Base-by-base conservation (phyloP, 2,329 filamentous ascomycete species). In the Biscogniauxia mediterranea region DNA sequence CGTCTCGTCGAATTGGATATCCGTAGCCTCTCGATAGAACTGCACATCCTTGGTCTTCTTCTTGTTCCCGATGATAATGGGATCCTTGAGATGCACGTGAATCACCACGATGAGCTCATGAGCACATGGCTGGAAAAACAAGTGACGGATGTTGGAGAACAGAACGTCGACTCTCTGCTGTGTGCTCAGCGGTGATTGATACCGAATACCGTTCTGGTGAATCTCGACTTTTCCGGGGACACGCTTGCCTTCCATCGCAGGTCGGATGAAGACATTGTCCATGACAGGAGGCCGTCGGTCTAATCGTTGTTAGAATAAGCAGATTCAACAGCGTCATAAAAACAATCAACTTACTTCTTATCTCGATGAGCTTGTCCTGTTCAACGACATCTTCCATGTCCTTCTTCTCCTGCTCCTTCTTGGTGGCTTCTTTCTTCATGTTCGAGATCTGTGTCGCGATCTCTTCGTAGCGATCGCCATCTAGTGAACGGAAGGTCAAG, bases 11-110 rank as follows among this genome's bases (percentile, higher is more conserved):
- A 99, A 98, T 72, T 97, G 93, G 75, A 99, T 98, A 69, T 99
- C 95, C 0, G 95, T 98, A 3, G 95, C 95, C 79, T 99, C 95
- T 58, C 95, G 88, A 73, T 97, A 97, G 78, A 99, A 99, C 70
- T 99, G 96, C 1, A 99, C 91, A 75, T 99, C 96, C 80, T 95
- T 97, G 11, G 95, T 96, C 86, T 99, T 99, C 81, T 96, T 96
- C 79, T 89, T 87, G 83, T 97, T 98, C 63, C 95, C 95, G 65
- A 99, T 91, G 76, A 99, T 93, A 74, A 99, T 98, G 2, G 95
- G 95, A 64, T 97, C 96, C 79, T 97, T 97, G 55, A 99, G 85
- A 75, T 99, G 95, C 60, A 99, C 91, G 76, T 99, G 95, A 68
- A 99, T 97, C 70, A 99, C 92, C 67, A 99, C 96, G 68, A 99